Conservation (phyloP, 371 early-diverging fungal species). For the Umbelopsis sp. region DNA sequence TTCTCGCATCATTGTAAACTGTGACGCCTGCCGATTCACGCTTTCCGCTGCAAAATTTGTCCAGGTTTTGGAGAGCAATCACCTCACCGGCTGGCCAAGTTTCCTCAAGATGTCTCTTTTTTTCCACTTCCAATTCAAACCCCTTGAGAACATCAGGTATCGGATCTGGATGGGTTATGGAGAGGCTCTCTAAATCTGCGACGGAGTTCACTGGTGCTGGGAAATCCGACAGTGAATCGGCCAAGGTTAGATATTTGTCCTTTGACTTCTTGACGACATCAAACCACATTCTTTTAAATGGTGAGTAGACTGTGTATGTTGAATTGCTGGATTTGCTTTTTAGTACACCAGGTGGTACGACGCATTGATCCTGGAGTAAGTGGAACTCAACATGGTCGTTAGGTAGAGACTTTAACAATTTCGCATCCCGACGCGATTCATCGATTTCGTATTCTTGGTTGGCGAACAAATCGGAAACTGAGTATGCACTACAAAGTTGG, state of each 20-base stretch:
- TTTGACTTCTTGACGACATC: constrained; percentile 29
- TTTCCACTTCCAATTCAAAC: constrained; percentile 21
- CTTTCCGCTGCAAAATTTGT: constrained; percentile 23
- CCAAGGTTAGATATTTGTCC: constrained; percentile 1
- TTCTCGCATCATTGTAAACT: constrained; percentile 31
- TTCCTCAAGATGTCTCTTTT: constrained; percentile 12
- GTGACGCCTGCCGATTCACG: no score
- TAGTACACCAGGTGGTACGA: constrained; percentile 52
- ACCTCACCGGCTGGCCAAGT: constrained; percentile 48
- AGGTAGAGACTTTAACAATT: constrained; percentile 14
- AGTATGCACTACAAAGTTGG: constrained; percentile 20
- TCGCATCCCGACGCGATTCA: constrained; percentile 31
- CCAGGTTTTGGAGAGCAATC: constrained; percentile 33
- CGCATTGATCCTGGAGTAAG: constrained; percentile 55
- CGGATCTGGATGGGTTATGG: not conserved
- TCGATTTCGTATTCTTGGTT: constrained; percentile 58
- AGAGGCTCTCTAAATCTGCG: constrained; percentile 29
- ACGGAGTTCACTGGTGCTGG: constrained; percentile 25
- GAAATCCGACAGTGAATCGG: constrained; percentile 23
- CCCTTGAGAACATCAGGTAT: constrained; percentile 5
- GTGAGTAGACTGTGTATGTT: constrained; percentile 34
- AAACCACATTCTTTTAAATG: constrained; percentile 43
- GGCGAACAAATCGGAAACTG: constrained; percentile 32
- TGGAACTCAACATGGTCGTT: constrained; percentile 26
- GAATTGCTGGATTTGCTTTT: constrained; percentile 41